These are phyloP conservation scores for Bodo saltans DNA, from an alignment of 78 protist genomes.

Conservation along the genomic window DNA sequence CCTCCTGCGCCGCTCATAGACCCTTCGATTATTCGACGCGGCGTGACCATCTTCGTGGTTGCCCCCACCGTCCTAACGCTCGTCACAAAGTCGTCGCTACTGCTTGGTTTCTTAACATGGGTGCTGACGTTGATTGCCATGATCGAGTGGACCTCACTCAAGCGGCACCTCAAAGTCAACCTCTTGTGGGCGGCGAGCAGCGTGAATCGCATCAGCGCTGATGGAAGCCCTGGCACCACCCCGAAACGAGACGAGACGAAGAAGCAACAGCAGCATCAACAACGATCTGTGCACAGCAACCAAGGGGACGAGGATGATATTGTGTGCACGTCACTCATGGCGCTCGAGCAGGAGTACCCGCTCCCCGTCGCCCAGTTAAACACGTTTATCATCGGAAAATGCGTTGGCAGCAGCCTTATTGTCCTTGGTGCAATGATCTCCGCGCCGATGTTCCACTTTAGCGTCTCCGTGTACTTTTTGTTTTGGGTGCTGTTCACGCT, in stretches of 20 bases:
- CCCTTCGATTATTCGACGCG: neutral
- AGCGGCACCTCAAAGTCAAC: neutral
- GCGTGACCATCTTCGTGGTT: neutral
- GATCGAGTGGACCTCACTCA: neutral
- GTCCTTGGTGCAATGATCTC: neutral
- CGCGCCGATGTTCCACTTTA: too few relatives aligned
- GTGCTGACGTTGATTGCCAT: neutral
- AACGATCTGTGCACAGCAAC: too few relatives aligned
- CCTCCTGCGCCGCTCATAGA: too few relatives aligned
- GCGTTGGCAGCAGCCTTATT: neutral
- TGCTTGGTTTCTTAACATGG: neutral
- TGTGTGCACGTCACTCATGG: neutral
- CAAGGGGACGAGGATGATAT: too few relatives aligned
- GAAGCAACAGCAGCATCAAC: too few relatives aligned
- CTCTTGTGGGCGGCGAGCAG: too few relatives aligned
- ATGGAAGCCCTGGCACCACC: neutral
- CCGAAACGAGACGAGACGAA: too few relatives aligned
- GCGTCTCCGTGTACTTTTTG: neutral
- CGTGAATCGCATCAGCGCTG: neutral
- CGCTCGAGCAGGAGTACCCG: neutral
- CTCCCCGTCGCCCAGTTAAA: neutral
- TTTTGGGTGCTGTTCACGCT: neutral
- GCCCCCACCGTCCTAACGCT: neutral
- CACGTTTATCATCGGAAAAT: neutral
- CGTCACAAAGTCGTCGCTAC: neutral